Percentiles rank a stretch among this genome's conserved stretches.
Evolutionary conservation across 495 filamentous ascomycete genomes (phyloP).

Genomic region (Penicillium ochrochloron): DNA sequence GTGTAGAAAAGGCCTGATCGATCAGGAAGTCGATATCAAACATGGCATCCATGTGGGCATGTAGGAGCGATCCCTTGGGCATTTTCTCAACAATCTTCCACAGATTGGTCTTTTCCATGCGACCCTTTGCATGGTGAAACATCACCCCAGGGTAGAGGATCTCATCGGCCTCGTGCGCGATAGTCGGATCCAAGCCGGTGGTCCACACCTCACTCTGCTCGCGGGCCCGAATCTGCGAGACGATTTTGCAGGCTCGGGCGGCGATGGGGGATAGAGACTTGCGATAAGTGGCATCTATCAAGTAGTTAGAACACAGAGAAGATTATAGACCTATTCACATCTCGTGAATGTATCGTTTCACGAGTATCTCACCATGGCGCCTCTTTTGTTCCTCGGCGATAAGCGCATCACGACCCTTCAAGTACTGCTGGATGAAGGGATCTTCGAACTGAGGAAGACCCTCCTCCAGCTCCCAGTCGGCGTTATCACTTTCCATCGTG

Average conservation of each 20-base stretch:
- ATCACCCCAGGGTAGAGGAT: conserved; percentile 82
- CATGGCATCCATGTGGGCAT: conserved; percentile 90
- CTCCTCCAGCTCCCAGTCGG: conserved; percentile 54
- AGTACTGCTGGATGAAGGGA: conserved; percentile 78
- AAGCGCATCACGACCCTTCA: conserved; percentile 74
- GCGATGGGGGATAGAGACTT: conserved; percentile 77
- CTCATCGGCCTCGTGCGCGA: conserved; percentile 56
- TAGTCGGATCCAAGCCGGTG: conserved; percentile 65
- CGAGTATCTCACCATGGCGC: conserved; percentile 67
- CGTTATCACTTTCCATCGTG: conserved; percentile 34
- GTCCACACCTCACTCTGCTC: conserved; percentile 78
- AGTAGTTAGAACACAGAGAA: neutral
- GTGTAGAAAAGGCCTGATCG: conserved; percentile 68
- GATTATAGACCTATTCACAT: neutral
- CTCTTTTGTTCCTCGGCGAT: conserved; percentile 79
- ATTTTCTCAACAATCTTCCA: conserved; percentile 84
- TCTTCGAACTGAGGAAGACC: conserved; percentile 62
- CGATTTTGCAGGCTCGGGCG: conserved; percentile 73
- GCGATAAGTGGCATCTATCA: conserved; percentile 44
- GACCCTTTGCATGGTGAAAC: conserved; percentile 77
- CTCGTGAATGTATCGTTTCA: neutral
- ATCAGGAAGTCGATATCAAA: conserved; percentile 82
- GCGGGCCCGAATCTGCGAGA: conserved; percentile 73
- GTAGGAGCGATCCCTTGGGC: conserved; percentile 90
- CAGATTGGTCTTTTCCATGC: conserved; percentile 79